phyloP scores from a whole-genome alignment of 2,329 filamentous ascomycete genomes.

The Botrytis deweyae region DNA sequence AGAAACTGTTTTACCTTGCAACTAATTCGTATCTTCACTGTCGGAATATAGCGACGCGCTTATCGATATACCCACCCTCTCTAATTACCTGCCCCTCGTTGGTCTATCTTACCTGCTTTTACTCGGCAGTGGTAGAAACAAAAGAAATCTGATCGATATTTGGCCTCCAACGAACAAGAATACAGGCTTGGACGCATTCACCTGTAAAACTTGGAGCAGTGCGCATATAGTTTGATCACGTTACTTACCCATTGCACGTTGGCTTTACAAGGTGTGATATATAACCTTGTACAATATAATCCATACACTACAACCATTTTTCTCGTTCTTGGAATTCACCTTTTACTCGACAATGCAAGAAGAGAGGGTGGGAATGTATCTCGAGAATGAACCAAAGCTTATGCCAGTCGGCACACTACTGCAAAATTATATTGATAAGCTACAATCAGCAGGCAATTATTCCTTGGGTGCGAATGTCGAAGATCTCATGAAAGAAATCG shows the following conservation, averaged over 20 bases:
- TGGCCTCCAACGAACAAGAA: not conserved
- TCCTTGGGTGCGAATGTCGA: constrained; percentile 14
- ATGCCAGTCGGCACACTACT: not conserved
- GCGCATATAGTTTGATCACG: not conserved
- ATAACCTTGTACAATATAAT: not conserved
- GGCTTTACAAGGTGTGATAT: not conserved
- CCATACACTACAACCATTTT: not conserved
- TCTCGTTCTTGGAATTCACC: not conserved
- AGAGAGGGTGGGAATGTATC: not conserved
- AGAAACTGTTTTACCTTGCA: not conserved
- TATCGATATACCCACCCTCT: not conserved
- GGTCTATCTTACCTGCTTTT: not conserved
- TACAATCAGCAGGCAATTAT: not conserved
- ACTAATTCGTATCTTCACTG: not conserved
- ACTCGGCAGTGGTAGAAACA: not conserved
- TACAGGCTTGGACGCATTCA: not conserved
- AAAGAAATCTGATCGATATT: not conserved
- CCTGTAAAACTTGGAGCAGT: not conserved
- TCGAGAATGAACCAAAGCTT: constrained; percentile 12
- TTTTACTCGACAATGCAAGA: constrained; percentile 8
- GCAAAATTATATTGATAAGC: constrained; percentile 16
- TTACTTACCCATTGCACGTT: not conserved
- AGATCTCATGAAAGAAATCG: constrained; percentile 15
- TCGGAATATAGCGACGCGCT: not conserved
- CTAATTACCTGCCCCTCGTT: not conserved